phyloP scores from a whole-genome alignment of 2,329 filamentous ascomycete genomes.

The Apiospora sp. region DNA sequence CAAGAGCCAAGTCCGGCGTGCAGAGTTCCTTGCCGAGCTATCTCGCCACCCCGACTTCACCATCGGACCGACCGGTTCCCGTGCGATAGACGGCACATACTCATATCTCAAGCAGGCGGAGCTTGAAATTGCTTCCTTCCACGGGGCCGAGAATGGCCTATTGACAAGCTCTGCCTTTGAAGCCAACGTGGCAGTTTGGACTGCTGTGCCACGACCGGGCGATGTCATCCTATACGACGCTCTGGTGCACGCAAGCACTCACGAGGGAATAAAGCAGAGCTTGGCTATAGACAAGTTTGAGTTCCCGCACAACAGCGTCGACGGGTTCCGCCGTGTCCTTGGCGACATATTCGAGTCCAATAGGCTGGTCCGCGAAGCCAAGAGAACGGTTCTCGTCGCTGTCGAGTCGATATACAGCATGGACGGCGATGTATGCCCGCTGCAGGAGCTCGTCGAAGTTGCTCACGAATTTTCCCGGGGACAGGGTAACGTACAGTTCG shows the following conservation, averaged over 20 bases:
- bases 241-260: constrained; percentile 71
- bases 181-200: constrained; percentile 60
- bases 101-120: constrained; percentile 59
- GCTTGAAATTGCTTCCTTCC: constrained; percentile 69
- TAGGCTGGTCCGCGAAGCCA: constrained; percentile 37
- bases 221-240: constrained; percentile 70
- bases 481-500: constrained; percentile 53
- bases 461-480: constrained; percentile 32
- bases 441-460: constrained; percentile 46
- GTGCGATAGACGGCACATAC: constrained; percentile 72
- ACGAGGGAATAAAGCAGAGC: constrained; percentile 69
- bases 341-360: constrained; percentile 41
- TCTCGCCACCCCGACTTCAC: constrained; percentile 44
- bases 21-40: constrained; percentile 53
- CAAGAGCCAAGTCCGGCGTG: constrained; percentile 52
- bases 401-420: constrained; percentile 57
- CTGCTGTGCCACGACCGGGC: constrained; percentile 57
- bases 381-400: constrained; percentile 46
- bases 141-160: constrained; percentile 63
- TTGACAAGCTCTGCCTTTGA: constrained; percentile 67
- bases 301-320: constrained; percentile 53
- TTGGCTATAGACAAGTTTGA: constrained; percentile 54
- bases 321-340: constrained; percentile 51
- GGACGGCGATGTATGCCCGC: constrained; percentile 54
- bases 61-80: constrained; percentile 64